Evolutionary conservation across 257 asterid genomes (phyloP).

Genomic region (Echites panduratus): DNA sequence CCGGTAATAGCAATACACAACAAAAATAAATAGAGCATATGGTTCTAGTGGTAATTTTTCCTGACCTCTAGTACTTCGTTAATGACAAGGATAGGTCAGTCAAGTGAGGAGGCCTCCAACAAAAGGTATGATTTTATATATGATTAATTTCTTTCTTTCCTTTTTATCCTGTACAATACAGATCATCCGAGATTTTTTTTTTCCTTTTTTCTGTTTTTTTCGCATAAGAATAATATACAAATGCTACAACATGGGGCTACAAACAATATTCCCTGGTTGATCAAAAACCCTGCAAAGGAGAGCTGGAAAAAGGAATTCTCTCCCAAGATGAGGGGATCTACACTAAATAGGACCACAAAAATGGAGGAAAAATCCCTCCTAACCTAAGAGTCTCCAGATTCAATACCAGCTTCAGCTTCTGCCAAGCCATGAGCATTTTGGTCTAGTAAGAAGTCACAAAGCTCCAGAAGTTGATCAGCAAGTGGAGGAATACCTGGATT

Average conservation of each 20-base stretch:
- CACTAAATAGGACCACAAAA: background rate
- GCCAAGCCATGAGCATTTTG: conserved; percentile 40
- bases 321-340: background rate
- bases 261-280: conserved; percentile 6
- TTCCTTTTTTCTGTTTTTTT: background rate
- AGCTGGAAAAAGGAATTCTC: conserved; percentile 6
- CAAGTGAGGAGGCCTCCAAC: background rate
- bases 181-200: background rate
- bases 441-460: conserved; percentile 70
- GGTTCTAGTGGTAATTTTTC: too few relatives aligned
- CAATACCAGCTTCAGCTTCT: conserved; percentile 87
- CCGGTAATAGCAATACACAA: too few relatives aligned
- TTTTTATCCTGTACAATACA: background rate
- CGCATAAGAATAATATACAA: conserved; percentile 6
- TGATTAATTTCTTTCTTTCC: background rate
- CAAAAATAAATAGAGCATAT: too few relatives aligned
- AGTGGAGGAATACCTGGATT: conserved; percentile 97
- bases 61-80: too few relatives aligned
- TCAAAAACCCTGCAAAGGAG: conserved; percentile 13
- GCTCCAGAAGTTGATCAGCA: conserved; percentile 93
- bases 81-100: too few relatives aligned
- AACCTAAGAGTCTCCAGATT: conserved; percentile 13
- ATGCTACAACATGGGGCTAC: conserved; percentile 17
- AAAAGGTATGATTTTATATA: background rate
- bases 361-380: conserved; percentile 2